Conservation (phyloP, 495 filamentous ascomycete species). For the Melanomma pulvis-pyrius region DNA sequence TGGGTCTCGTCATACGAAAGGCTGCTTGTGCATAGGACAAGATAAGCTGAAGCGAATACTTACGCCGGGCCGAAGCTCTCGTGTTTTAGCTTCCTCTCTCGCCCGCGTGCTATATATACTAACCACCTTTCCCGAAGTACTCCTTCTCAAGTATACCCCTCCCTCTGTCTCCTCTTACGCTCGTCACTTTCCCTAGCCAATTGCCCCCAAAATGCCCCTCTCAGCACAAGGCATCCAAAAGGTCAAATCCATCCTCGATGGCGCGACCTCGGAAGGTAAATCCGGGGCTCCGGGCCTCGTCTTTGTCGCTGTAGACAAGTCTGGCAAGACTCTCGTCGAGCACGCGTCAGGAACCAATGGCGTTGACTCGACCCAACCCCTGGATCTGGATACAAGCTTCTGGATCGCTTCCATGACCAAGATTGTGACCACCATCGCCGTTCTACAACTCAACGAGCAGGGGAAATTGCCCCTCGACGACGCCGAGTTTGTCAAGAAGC, state of each 20-base stretch:
- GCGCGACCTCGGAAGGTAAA: constrained; percentile 16
- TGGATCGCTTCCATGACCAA: constrained; percentile 65
- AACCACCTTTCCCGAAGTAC: too few relatives aligned
- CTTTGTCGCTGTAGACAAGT: constrained; percentile 49
- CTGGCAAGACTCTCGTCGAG: constrained; percentile 51
- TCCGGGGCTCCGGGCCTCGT: constrained; percentile 49
- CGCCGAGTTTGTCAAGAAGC: constrained; percentile 47
- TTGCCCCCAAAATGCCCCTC: constrained; percentile 19
- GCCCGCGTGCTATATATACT: too few relatives aligned
- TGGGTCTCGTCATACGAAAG: too few relatives aligned
- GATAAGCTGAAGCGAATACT: too few relatives aligned
- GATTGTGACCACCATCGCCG: constrained; percentile 55
- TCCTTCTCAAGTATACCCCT: neutral
- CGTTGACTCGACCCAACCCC: constrained; percentile 44
- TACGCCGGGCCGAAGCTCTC: too few relatives aligned
- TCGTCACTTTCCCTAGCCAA: neutral
- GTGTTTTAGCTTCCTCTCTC: too few relatives aligned
- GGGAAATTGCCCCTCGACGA: constrained; percentile 55
- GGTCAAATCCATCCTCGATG: constrained; percentile 30
- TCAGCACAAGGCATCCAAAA: constrained; percentile 19
- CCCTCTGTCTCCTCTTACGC: neutral
- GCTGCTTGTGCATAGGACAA: too few relatives aligned
- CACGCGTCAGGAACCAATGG: constrained; percentile 52
- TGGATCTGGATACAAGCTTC: constrained; percentile 55
- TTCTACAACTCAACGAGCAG: constrained; percentile 61